Conservation (phyloP, 2,329 filamentous ascomycete genomes). For the Claviceps sp. region DNA sequence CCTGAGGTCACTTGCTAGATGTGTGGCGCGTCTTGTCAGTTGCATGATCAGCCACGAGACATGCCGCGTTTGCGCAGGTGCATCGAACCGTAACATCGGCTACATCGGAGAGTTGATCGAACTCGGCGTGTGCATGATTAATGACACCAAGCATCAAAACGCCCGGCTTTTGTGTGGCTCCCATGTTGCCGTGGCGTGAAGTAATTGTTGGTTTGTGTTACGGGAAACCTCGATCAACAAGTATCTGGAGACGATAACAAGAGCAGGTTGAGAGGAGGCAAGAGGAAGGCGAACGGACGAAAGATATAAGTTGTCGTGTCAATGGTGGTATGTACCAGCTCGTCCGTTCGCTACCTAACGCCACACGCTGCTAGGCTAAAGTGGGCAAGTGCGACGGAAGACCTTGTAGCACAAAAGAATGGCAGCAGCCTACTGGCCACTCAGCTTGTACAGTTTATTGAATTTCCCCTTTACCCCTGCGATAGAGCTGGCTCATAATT, state of each 20-base stretch:
- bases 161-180: conserved; percentile 3
- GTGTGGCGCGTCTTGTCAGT: not conserved
- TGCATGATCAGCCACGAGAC: not conserved
- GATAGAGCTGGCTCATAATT: not conserved
- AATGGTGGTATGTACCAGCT: not conserved
- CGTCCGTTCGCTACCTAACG: not conserved
- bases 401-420: not conserved
- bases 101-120: conserved; percentile 8
- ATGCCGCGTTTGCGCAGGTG: not conserved
- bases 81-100: conserved; percentile 7
- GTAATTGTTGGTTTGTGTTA: not conserved
- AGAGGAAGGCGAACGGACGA: not conserved
- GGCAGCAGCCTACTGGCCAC: too few relatives aligned
- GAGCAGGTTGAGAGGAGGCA: not conserved
- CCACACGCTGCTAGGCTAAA: not conserved
- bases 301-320: not conserved
- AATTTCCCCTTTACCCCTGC: too few relatives aligned
- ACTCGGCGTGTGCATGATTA: conserved; percentile 9
- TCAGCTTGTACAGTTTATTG: too few relatives aligned
- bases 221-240: not conserved
- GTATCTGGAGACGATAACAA: not conserved
- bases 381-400: not conserved
- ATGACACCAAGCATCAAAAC: conserved; percentile 11
- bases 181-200: not conserved
- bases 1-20: conserved; percentile 8